Evolutionary conservation across 257 asterid species (phyloP), one percentile per base, ranked within the genome.

Genomic region (Solanum lignicaule): DNA sequence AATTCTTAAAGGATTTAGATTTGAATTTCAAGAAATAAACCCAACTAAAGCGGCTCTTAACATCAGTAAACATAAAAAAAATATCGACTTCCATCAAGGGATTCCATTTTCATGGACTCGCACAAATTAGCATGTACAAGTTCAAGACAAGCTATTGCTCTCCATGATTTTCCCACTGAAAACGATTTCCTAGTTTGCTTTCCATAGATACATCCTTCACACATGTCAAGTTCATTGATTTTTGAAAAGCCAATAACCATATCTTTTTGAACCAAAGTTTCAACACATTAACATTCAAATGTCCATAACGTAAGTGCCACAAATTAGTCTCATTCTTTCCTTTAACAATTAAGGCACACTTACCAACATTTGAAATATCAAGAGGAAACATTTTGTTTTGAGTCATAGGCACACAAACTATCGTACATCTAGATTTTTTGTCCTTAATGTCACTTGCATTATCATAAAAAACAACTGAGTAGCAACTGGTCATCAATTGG

Each of bases 231-330:
- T 8, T 10, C 11, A 13, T 35, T 23, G 25, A 88, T 71, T 20
- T 85, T 78, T 2, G 76, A 69, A 2, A 90, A 21, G 20, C 90
- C 62, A 55, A 71, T 7, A 79, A 88, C 88, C 91, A 87, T 87
- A 87, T 60, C 25, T 84, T 87, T 88, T 32, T 84, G 11, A 60
- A 23, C 32, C 31, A 89, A 29, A 16, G 21, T 32, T 33, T 69
- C 36, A 85, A 14, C 4, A 82, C 32, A 3, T 87, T 76, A 18
- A 82, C 3, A 65, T 90, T 76, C 32, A 71, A 32, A 32, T 71
- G 78, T 2, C 78, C 78, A 71, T 3, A 71, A 32, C 3, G 7
- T 7, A 71, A 65, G 52, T 79, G 85, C 87, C 88, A 79, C 2
- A 88, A 5, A 14, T 78, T 86, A 7, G 83, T 46, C 23, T 43